Conservation (phyloP, 805 yeast species). For the Yarrowia yakushimensis region DNA sequence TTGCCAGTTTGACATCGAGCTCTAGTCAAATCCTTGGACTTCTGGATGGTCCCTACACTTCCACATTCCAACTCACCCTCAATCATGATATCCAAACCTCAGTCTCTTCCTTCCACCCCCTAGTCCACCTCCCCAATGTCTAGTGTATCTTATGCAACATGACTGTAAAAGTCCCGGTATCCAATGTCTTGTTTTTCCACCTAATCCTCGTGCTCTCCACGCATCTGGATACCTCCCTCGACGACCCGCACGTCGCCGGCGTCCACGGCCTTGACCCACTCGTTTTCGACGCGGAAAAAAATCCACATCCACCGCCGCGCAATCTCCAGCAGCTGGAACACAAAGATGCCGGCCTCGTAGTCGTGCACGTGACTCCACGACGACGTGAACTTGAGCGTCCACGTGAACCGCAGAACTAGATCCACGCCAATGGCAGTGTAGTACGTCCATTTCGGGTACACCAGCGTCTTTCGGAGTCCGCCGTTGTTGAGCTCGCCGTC, state of each 20-base stretch:
- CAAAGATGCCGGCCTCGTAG: slow-evolving; percentile 56
- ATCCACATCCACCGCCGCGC: slow-evolving; percentile 89
- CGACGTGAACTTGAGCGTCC: slow-evolving; percentile 59
- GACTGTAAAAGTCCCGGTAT: no score
- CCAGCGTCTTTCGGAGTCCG: slow-evolving; percentile 34
- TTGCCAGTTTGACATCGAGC: no score
- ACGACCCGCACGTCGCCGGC: background rate
- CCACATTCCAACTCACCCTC: no score
- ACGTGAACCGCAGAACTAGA: slow-evolving; percentile 64
- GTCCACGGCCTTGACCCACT: slow-evolving; percentile 42
- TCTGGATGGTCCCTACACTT: no score
- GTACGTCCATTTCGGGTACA: slow-evolving; percentile 44
- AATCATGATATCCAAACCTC: no score
- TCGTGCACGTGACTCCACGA: slow-evolving; percentile 35
- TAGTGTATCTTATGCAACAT: no score
- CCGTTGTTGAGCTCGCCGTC: slow-evolving; percentile 27
- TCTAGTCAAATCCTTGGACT: no score
- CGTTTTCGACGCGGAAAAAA: slow-evolving; percentile 77
- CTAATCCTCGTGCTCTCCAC: slow-evolving; percentile 18
- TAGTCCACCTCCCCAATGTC: no score
- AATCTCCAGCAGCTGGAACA: slow-evolving; percentile 70
- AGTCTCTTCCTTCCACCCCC: no score
- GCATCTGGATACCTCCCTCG: slow-evolving; percentile 9
- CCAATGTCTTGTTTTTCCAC: background rate
- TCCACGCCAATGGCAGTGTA: slow-evolving; percentile 58